These are phyloP conservation scores for Hortiboletus rubellus DNA, from an alignment of 1,284 basidiomycete species.

Conservation along the genomic window DNA sequence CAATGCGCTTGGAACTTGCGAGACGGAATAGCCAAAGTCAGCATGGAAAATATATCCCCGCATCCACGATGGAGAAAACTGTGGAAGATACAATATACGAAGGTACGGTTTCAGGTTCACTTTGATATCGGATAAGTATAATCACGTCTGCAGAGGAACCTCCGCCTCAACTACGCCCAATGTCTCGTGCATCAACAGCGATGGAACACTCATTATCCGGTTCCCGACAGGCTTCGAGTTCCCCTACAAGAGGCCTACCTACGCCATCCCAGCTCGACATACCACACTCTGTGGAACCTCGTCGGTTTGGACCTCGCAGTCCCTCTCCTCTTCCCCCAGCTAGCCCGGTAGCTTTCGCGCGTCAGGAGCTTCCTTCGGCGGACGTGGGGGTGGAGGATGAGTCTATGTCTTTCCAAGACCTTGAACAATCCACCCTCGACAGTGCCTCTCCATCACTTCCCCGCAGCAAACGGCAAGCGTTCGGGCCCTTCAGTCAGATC, in stretches of 20 bases:
- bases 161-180: conserved; percentile 51
- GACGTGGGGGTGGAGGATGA: conserved; percentile 48
- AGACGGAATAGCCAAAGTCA: conserved; percentile 80
- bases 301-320: conserved; percentile 67
- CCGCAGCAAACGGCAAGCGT: conserved; percentile 66
- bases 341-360: conserved; percentile 36
- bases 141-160: conserved; percentile 52
- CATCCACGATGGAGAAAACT: conserved; percentile 44
- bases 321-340: conserved; percentile 63
- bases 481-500: conserved; percentile 49
- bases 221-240: conserved; percentile 40
- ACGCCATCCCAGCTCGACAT: conserved; percentile 32
- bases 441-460: conserved; percentile 49
- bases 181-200: conserved; percentile 49
- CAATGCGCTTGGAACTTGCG: conserved; percentile 73
- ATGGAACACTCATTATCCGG: conserved; percentile 43
- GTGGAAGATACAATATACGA: conserved; percentile 72
- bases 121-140: not conserved
- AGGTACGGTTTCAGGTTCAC: conserved; percentile 43
- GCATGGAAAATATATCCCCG: conserved; percentile 45
- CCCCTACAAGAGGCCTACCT: conserved; percentile 24
- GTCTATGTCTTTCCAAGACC: conserved; percentile 34
- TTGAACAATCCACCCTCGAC: conserved; percentile 28
- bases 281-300: conserved; percentile 50
- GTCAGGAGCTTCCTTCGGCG: conserved; percentile 39